Base-by-base conservation (phyloP, 306 rosid species). In the Quercus agrifolia region DNA sequence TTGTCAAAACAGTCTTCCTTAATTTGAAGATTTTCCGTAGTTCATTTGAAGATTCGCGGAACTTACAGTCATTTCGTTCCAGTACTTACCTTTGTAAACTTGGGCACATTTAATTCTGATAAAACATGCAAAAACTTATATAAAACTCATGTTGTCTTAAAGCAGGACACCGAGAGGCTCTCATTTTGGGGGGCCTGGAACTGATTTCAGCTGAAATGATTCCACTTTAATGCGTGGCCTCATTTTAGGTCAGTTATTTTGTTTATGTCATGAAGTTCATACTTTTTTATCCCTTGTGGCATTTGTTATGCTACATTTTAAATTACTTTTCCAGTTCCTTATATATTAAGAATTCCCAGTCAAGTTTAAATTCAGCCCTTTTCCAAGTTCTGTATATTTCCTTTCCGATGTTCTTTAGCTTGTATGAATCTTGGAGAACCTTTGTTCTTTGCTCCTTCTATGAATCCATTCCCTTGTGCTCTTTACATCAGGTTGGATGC, bases 221-320 rank as follows among this genome's bases (percentile, higher is more conserved):
- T 74, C 90, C 93, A 88, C 93, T 85, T 89, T 85, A 85, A 79
- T 87, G 83, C 89, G 89, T 89, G 87, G 92, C 90, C 89, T 82
- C 91, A 87, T 89, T 89, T 88, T 89, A 89, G 91, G 93, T 87
- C 91, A 89, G 93, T 89, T 77, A 85, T 88, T 86, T 85, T 81
- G 91, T 78, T 80, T 87, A 83, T 83, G 91, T 83, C 89, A n/a
- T 75, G 79, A 84, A 81, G 79, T 85, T 74, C 78, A 27, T 79
- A 79, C 81, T 75, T 85, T 80, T 73, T 80, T 81, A 7, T 80
- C 68, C 80, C 41, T 79, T 61, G 89, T 87, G 89, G 92, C 90
- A 87, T 81, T 70, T 68, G 64, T 49, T 73, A 85, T 85, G 91
- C 93, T 89, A 83, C 91, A 69, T 77, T 74, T 73, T 68, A 81